Conservation (phyloP, 1,139 yeast genomes). For the Geotrichum bryndzae region DNA sequence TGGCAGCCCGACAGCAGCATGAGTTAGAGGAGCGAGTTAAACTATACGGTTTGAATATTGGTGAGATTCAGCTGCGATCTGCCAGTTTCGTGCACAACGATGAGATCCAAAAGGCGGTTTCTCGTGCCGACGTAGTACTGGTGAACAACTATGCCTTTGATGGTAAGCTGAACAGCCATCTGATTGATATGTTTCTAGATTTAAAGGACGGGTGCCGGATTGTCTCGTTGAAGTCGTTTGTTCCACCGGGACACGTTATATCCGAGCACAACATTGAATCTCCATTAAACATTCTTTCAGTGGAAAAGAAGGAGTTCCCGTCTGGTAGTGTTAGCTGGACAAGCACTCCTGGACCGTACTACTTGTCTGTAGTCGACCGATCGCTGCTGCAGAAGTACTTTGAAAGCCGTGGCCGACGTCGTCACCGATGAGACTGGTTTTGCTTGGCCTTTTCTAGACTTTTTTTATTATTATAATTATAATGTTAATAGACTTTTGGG, state of each 20-base stretch:
- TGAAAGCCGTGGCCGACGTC: slow-evolving; percentile 9
- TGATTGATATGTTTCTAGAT: slow-evolving; percentile 58
- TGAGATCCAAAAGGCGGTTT: slow-evolving; percentile 48
- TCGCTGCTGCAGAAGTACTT: slow-evolving; percentile 23
- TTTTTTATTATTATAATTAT: background rate
- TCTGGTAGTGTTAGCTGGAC: slow-evolving; percentile 87
- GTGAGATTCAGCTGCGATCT: slow-evolving; percentile 53
- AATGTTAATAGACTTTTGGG: background rate
- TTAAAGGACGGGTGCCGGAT: slow-evolving; percentile 71
- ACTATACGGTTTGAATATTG: slow-evolving; percentile 57
- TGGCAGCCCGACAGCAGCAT: slow-evolving; percentile 54
- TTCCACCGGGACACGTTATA: slow-evolving; percentile 48
- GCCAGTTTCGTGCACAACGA: slow-evolving; percentile 64
- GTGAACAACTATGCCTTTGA: slow-evolving; percentile 83
- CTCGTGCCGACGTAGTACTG: slow-evolving; percentile 63
- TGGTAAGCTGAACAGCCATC: slow-evolving; percentile 59
- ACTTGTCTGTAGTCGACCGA: slow-evolving; percentile 61
- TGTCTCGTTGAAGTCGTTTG: slow-evolving; percentile 70
- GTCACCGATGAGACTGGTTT: background rate
- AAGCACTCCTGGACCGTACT: slow-evolving; percentile 74
- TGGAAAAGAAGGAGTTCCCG: slow-evolving; percentile 59
- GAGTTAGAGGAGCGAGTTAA: slow-evolving; percentile 56
- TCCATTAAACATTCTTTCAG: slow-evolving; percentile 56
- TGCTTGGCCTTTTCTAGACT: slow-evolving; percentile 13
- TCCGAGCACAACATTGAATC: slow-evolving; percentile 48